phyloP scores from a whole-genome alignment of 352 stramenopile species.

The Blastocystis sp. region DNA sequence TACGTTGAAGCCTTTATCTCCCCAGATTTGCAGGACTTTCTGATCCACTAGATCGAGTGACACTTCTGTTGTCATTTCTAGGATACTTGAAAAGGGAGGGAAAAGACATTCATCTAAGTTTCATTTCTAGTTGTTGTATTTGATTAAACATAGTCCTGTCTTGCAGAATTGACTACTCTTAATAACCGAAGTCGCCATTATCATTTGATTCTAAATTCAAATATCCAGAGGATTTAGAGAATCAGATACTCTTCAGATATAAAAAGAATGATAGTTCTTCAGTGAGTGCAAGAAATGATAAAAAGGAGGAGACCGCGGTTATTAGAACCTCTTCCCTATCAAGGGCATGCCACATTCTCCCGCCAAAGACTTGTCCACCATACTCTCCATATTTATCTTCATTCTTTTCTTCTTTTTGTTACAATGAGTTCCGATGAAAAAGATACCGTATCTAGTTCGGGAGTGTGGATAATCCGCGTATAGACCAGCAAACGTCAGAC shows the following conservation, averaged over 20 bases:
- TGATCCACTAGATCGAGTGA: no score
- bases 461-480: not conserved
- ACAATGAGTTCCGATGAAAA: not conserved
- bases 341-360: not conserved
- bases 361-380: not conserved
- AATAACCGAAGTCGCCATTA: not conserved
- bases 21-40: no score
- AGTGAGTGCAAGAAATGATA: not conserved
- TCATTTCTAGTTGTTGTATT: no score
- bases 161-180: no score
- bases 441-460: not conserved
- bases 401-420: not conserved
- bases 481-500: not conserved
- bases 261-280: not conserved
- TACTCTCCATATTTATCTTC: conserved; percentile 28
- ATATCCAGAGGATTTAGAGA: not conserved
- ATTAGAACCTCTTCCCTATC: not conserved
- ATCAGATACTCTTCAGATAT: not conserved
- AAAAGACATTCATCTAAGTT: no score
- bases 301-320: not conserved
- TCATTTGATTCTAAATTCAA: not conserved
- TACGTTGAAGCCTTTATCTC: no score
- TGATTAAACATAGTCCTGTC: no score
- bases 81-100: no score
- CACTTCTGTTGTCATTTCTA: no score